These are phyloP conservation scores for Phaseolus coccineus DNA, from an alignment of 331 rosid genomes.

Conservation along the genomic window DNA sequence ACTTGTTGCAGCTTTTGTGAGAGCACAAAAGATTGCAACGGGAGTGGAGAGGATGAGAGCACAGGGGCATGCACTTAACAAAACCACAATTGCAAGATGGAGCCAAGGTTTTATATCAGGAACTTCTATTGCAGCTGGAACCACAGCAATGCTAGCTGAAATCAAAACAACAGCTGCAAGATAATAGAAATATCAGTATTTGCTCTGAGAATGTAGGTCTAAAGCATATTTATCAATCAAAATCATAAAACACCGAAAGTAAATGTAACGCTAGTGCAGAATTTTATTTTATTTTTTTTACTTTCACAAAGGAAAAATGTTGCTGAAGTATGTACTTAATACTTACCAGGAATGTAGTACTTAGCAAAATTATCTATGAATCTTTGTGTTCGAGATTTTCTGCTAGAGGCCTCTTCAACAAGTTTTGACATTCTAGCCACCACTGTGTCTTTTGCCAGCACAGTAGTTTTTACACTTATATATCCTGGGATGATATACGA, in stretches of 20 bases:
- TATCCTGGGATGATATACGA: slow-evolving; percentile 60
- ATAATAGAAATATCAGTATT: slow-evolving; percentile 20
- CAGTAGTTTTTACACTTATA: slow-evolving; percentile 72
- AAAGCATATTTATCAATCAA: not conserved
- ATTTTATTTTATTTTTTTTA: not conserved
- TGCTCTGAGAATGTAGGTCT: not conserved
- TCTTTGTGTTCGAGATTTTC: slow-evolving; percentile 71
- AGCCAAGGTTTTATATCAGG: slow-evolving; percentile 63
- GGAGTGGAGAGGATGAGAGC: slow-evolving; percentile 92
- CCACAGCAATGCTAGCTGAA: slow-evolving; percentile 64
- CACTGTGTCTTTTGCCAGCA: slow-evolving; percentile 74
- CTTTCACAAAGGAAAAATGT: not conserved
- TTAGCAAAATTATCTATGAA: slow-evolving; percentile 81
- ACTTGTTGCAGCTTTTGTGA: slow-evolving; percentile 77
- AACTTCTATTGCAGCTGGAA: slow-evolving; percentile 68
- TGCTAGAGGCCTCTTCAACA: slow-evolving; percentile 86
- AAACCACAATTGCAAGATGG: slow-evolving; percentile 80
- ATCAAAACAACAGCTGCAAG: slow-evolving; percentile 67
- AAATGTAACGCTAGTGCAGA: not conserved
- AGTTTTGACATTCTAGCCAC: slow-evolving; percentile 88
- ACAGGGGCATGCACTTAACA: slow-evolving; percentile 93
- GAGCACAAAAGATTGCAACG: slow-evolving; percentile 82
- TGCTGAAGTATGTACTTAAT: not conserved
- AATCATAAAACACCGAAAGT: not conserved
- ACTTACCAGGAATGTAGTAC: slow-evolving; percentile 80